phyloP scores from a whole-genome alignment of 352 stramenopile genomes.

The Achlya hypogyna region DNA sequence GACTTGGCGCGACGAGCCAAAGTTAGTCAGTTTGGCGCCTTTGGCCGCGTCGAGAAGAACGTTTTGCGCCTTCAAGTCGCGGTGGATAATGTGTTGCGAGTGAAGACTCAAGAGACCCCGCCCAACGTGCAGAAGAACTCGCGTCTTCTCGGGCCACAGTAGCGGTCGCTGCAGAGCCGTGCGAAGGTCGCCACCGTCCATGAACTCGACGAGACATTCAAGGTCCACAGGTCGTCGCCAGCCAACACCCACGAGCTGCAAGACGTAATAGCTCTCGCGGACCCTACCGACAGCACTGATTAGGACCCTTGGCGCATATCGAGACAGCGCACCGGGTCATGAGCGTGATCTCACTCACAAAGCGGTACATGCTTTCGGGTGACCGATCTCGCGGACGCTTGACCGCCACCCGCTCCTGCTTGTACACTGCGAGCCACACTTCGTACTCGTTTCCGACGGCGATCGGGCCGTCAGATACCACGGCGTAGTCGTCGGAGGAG shows the following conservation, averaged over 20 bases:
- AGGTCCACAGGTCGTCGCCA: slow-evolving; percentile 9
- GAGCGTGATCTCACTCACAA: not conserved
- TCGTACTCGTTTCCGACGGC: not conserved
- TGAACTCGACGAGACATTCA: not conserved
- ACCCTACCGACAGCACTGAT: not conserved
- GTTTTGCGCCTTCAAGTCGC: slow-evolving; percentile 91
- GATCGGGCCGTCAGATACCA: not conserved
- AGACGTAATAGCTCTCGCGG: slow-evolving; percentile 2
- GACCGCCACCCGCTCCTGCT: not conserved
- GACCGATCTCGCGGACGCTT: not conserved
- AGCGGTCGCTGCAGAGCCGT: slow-evolving; percentile 10
- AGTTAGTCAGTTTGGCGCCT: slow-evolving; percentile 92
- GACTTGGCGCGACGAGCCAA: slow-evolving; percentile 48
- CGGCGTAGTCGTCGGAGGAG: not conserved
- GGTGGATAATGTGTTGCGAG: slow-evolving; percentile 79
- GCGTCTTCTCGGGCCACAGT: not conserved
- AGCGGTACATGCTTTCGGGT: not conserved
- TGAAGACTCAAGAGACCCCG: slow-evolving; percentile 77
- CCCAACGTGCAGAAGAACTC: not conserved
- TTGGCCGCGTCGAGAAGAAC: slow-evolving; percentile 87
- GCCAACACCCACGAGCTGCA: slow-evolving; percentile 8
- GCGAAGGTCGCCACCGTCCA: not conserved
- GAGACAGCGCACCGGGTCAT: not conserved
- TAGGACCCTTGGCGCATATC: not conserved
- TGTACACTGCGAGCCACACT: not conserved